Percentiles rank a stretch among this genome's conserved stretches.
Evolutionary conservation across 768 basidiomycete genomes (phyloP).

Genomic region (Suillus subalutaceus): DNA sequence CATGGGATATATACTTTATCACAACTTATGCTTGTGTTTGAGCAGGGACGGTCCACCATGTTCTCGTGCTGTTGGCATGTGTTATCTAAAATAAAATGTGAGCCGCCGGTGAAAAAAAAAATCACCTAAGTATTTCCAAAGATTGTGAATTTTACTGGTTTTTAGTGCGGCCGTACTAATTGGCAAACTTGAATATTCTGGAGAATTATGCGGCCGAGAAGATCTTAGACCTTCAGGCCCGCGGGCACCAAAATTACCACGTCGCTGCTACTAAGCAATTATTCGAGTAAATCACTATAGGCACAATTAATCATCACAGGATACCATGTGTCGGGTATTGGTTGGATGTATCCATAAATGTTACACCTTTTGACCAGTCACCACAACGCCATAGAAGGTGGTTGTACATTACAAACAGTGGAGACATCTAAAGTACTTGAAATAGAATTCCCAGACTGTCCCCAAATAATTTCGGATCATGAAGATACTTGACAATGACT

Average conservation of each 20-base stretch:
- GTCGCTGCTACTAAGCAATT: neutral
- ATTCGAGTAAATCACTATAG: neutral
- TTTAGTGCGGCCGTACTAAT: neutral
- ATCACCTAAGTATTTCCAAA: neutral
- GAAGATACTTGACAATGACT: neutral
- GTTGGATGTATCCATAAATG: neutral
- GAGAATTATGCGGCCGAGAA: neutral
- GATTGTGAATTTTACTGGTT: neutral
- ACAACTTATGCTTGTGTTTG: neutral
- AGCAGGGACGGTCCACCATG: neutral
- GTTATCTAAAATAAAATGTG: neutral
- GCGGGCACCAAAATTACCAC: neutral
- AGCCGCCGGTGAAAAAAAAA: neutral
- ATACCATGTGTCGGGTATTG: slow-evolving; percentile 4
- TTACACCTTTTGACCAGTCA: neutral
- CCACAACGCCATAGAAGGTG: neutral
- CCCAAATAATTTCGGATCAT: slow-evolving; percentile 8
- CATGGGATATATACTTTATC: neutral
- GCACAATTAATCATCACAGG: neutral
- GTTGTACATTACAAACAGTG: neutral
- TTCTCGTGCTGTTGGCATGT: neutral
- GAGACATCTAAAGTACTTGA: neutral
- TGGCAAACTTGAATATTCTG: slow-evolving; percentile 3
- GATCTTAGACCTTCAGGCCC: neutral
- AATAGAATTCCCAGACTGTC: slow-evolving; percentile 1